Percentiles rank a stretch among this genome's conserved stretches.
Conservation (phyloP, 2,329 filamentous ascomycete genomes). For the Macroventuria anomochaeta region DNA sequence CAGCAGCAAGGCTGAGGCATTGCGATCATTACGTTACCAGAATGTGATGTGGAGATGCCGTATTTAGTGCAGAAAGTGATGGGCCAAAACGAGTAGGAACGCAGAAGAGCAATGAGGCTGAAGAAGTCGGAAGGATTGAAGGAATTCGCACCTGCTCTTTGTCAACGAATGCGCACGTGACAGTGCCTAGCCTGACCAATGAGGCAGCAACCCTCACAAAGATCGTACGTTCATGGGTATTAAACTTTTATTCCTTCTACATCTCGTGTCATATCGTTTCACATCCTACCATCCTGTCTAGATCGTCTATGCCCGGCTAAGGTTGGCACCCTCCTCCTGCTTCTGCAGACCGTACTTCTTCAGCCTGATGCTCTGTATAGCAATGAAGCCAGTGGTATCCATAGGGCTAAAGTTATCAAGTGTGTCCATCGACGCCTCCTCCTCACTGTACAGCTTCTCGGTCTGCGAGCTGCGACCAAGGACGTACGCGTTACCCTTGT, state of each 20-base stretch:
- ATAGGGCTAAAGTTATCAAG: slow-evolving; percentile 70
- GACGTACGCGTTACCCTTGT: slow-evolving; percentile 70
- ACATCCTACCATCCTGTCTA: neutral
- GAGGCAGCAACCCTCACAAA: no score
- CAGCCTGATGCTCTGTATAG: slow-evolving; percentile 68
- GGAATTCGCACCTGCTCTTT: no score
- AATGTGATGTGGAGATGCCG: no score
- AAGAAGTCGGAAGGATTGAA: no score
- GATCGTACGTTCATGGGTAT: no score
- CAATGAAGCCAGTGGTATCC: slow-evolving; percentile 73
- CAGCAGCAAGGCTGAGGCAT: no score
- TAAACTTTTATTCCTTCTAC: slow-evolving; percentile 11
- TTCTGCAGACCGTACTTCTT: slow-evolving; percentile 53
- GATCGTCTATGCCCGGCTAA: slow-evolving; percentile 30
- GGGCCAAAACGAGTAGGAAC: no score
- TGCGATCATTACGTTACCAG: no score
- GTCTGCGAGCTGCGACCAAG: slow-evolving; percentile 67
- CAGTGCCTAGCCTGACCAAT: neutral
- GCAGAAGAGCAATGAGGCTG: no score
- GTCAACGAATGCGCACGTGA: no score
- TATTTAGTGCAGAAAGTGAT: no score
- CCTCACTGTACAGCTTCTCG: slow-evolving; percentile 72
- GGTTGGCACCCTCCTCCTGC: slow-evolving; percentile 44
- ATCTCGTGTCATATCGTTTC: slow-evolving; percentile 7
- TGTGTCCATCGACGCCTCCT: slow-evolving; percentile 73